Evolutionary conservation across 2,329 filamentous ascomycete species (phyloP), one percentile per base, ranked within the genome.

Genomic region (Penicillium psychrosexuale): DNA sequence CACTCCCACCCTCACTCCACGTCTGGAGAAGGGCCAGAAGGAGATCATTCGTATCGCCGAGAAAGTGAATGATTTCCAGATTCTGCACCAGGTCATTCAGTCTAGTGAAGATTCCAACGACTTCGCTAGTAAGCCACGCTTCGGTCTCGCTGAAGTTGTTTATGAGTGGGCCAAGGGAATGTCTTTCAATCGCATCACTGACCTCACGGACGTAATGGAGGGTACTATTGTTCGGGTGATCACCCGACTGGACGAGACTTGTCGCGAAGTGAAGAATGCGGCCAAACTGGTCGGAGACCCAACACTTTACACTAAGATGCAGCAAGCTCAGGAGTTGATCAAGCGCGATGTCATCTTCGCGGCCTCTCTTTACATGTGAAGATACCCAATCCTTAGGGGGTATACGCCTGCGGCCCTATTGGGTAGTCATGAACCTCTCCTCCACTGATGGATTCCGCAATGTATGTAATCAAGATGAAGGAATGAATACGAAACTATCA

Each of bases 131-230:
- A 83, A 87, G 51, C 91, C 92, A 2, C 84, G 93, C 9, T 99
- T 99, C 70, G 94, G 93, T 1, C 82, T 99, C 53, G 91, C 96
- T 71, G 94, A 99, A 74, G 94, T 99, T 0, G 95, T 99, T 33
- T 97, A 97, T 71, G 94, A 99, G 74, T 99, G 94, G 94, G 94
- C 94, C 9, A 82, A 91, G 47, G 94, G 94, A 27, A 97, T 97
- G 91, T 93, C 90, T 49, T 99, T 99, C 81, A 96, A 95, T 75
- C 93, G 94, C 61, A 99, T 99, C 63, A 97, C 93, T 0, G 89
- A 93, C 62, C 77, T 99, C 69, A 99, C 94, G 8, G 93, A 97
- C 72, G 92, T 99, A 54, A 85, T 97, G 66, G 94, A 99, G 74
- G 94, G 94, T 1, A 97, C 94, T 0, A 97, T 99, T 75, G 94